phyloP scores from a whole-genome alignment of 768 basidiomycete genomes.

The Strobilomyces dryophilus region DNA sequence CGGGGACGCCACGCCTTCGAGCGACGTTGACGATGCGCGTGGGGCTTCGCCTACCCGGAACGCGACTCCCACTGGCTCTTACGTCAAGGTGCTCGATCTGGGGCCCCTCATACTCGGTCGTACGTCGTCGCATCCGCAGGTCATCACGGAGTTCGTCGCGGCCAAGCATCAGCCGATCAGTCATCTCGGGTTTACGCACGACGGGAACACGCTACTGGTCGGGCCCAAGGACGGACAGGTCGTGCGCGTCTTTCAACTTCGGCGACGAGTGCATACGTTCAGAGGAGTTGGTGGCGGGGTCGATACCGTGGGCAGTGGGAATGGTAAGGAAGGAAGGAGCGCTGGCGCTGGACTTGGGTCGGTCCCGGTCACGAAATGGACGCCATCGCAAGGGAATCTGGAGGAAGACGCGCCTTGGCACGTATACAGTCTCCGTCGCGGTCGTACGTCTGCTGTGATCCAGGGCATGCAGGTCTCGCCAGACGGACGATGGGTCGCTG shows the following conservation, averaged over 20 bases:
- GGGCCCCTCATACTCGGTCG: slow-evolving; percentile 27
- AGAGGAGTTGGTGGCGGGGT: slow-evolving; percentile 8
- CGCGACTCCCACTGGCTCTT: slow-evolving; percentile 34
- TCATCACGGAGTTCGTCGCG: slow-evolving; percentile 46
- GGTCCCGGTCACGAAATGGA: not conserved
- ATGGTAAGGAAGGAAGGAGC: slow-evolving; percentile 1
- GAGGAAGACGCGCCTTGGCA: slow-evolving; percentile 41
- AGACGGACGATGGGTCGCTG: slow-evolving; percentile 66
- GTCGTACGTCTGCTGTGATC: slow-evolving; percentile 63
- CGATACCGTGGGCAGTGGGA: not conserved
- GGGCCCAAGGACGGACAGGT: slow-evolving; percentile 54
- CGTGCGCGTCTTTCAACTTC: slow-evolving; percentile 45
- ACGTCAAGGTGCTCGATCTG: slow-evolving; percentile 54
- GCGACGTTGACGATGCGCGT: slow-evolving; percentile 10
- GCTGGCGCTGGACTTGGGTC: slow-evolving; percentile 1
- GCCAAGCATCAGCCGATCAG: slow-evolving; percentile 46
- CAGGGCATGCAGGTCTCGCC: slow-evolving; percentile 40
- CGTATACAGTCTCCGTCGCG: slow-evolving; percentile 67
- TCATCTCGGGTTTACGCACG: slow-evolving; percentile 45
- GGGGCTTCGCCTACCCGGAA: slow-evolving; percentile 5
- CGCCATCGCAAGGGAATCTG: not conserved
- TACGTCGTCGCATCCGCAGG: slow-evolving; percentile 24
- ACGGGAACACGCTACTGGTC: slow-evolving; percentile 50
- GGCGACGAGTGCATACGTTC: slow-evolving; percentile 22
- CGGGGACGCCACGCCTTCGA: slow-evolving; percentile 10